A percentile compares a stretch with the other conserved stretches of the same genome.
These are phyloP conservation scores for Corinectria fuckeliana DNA, from an alignment of 2,329 filamentous ascomycete genomes.

Conservation along the genomic window DNA sequence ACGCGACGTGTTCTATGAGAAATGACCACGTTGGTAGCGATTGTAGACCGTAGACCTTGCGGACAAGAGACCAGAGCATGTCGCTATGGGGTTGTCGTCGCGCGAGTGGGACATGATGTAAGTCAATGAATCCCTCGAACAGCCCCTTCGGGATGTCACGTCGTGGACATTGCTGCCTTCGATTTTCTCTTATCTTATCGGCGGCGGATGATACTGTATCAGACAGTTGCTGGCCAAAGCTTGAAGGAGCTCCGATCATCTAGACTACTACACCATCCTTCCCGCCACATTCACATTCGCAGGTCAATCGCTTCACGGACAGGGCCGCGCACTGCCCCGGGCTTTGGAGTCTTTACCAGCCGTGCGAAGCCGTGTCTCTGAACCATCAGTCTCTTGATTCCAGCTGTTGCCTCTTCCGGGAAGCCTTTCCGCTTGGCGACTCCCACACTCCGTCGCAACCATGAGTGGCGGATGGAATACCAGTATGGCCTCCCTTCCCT, in stretches of 20 bases:
- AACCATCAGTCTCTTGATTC: background rate
- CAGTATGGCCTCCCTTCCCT: conserved; percentile 56
- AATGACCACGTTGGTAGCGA: too few relatives aligned
- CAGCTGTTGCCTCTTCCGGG: background rate
- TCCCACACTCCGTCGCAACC: conserved; percentile 19
- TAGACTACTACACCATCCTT: conserved; percentile 20
- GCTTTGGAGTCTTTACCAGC: background rate
- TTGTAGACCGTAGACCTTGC: too few relatives aligned
- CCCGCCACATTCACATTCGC: background rate
- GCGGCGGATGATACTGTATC: conserved; percentile 37
- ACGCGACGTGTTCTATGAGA: too few relatives aligned
- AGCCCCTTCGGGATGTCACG: background rate
- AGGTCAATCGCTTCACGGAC: background rate
- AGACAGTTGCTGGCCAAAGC: conserved; percentile 26
- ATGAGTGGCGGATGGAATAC: conserved; percentile 95
- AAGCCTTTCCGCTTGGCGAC: background rate
- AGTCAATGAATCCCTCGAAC: background rate
- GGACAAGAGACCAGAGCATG: too few relatives aligned
- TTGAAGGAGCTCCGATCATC: conserved; percentile 15
- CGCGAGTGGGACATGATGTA: background rate
- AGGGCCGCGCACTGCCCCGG: background rate
- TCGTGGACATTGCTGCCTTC: conserved; percentile 29
- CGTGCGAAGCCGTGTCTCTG: background rate
- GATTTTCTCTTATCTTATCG: conserved; percentile 36
- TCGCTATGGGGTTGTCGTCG: background rate